Evolutionary conservation across 257 asterid species (phyloP).

Genomic region (Verbascum thapsus): DNA sequence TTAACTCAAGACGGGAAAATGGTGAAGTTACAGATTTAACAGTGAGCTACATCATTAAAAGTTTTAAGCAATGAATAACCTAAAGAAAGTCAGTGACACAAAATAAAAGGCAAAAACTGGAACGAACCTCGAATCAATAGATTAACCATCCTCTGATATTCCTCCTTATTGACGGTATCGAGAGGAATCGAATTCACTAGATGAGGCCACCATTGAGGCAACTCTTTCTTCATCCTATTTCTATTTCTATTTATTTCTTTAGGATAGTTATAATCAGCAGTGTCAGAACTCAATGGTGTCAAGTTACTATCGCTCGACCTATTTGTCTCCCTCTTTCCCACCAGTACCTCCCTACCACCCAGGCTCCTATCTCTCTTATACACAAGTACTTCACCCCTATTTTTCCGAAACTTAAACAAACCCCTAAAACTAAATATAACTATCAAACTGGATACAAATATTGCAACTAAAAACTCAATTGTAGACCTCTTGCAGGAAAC

Average conservation of each 20-base stretch:
- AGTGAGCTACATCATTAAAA: too few relatives aligned
- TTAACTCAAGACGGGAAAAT: too few relatives aligned
- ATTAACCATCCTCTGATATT: conserved; percentile 68
- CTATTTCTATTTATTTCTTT: conserved; percentile 32
- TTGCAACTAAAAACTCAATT: conserved; percentile 49
- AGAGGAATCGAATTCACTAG: conserved; percentile 30
- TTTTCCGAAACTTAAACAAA: conserved; percentile 39
- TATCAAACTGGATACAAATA: conserved; percentile 49
- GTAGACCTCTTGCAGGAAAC: conserved; percentile 83
- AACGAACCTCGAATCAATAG: conserved; percentile 70
- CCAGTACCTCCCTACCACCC: conserved; percentile 88
- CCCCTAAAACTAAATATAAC: conserved; percentile 44
- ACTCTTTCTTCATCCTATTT: conserved; percentile 49
- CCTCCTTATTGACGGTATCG: conserved; percentile 50
- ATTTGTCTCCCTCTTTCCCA: conserved; percentile 52
- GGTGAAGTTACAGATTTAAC: too few relatives aligned
- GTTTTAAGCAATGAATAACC: background rate
- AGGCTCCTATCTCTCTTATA: conserved; percentile 90
- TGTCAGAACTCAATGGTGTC: conserved; percentile 44
- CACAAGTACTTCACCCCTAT: conserved; percentile 44
- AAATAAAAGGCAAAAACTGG: conserved; percentile 3
- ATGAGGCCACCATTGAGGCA: conserved; percentile 96
- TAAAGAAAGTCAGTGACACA: conserved; percentile 1
- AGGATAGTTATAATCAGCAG: conserved; percentile 11
- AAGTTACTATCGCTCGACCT: conserved; percentile 19